Evolutionary conservation across 768 basidiomycete genomes (phyloP), one percentile per base, ranked within the genome.

Genomic region (Solioccasus polychromus): DNA sequence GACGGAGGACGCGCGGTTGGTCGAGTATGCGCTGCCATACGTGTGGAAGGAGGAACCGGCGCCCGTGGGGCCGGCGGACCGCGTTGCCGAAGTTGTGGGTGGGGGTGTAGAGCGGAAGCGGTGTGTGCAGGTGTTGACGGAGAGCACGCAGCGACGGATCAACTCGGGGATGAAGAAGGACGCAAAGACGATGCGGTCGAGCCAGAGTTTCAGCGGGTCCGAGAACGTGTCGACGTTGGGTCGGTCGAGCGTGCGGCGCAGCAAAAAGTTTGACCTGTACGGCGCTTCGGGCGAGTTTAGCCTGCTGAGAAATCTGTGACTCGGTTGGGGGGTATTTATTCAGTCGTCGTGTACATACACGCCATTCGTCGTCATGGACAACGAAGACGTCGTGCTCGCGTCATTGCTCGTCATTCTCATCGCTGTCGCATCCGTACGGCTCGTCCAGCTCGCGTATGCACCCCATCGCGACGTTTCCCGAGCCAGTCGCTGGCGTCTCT

Each of bases 381-480:
- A 94, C 55, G 85, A 91, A 51, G 85, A 80, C 12, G 58, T 84
- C 34, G 25, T 93, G 0, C 62, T 91, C 1, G 73, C 87, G 0
- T 48, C 69, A 4, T 56, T 85, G 0, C 69, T 85, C 41, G 68
- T 68, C 2, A 29, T 72, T 8, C 60, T 84, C 41, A 42, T 80
- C 24, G 24, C 81, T 43, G 49, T 71, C 7, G 66, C 71, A 5
- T 57, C 76, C n/a, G 41, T 69, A 34, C 71, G 70, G 24, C 67
- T 73, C 18, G 62, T 65, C 24, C 10, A 55, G 73, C 18, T 57
- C 59, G 47, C 38, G 34, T 59, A 29, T 41, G 50, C 10, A 35
- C 66, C 48, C 25, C 52, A 4, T 45, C 62, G 68, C 37, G 57
- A 60, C 34, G 59, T 76, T 50, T 69, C 74, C n/a, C 57, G 65